Conservation (phyloP, 2,329 filamentous ascomycete genomes). For the Colletotrichum limetticola region DNA sequence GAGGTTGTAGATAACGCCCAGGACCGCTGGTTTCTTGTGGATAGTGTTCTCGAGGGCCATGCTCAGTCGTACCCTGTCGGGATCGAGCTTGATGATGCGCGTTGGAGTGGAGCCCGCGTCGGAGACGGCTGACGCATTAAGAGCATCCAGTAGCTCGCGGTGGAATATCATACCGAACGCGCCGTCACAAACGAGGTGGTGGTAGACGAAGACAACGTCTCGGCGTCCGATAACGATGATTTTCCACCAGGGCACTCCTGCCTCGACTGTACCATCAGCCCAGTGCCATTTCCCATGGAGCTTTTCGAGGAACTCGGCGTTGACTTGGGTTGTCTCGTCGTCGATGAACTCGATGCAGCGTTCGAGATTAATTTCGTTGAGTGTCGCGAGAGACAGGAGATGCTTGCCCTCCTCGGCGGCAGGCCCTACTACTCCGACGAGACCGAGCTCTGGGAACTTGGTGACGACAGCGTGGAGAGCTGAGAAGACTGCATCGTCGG, state of each 20-base stretch:
- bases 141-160: conserved; percentile 20
- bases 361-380: conserved; percentile 21
- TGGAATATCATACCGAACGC: conserved; percentile 28
- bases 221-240: conserved; percentile 18
- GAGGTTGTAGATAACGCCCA: conserved; percentile 25
- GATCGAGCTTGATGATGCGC: background rate
- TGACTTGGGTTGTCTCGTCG: background rate
- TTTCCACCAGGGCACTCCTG: conserved; percentile 29
- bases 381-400: conserved; percentile 10
- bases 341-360: conserved; percentile 29
- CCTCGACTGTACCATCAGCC: conserved; percentile 11
- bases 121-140: conserved; percentile 12
- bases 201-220: conserved; percentile 26
- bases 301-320: background rate
- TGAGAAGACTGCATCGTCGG: conserved; percentile 30
- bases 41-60: background rate
- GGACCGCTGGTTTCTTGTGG: conserved; percentile 13
- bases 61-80: conserved; percentile 7
- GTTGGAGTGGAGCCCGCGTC: background rate
- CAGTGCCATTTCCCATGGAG: conserved; percentile 24
- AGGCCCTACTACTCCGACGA: conserved; percentile 30
- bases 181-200: conserved; percentile 31
- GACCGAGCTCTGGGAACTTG: conserved; percentile 33
- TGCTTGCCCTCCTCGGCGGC: conserved; percentile 10
- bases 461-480: conserved; percentile 36